These are phyloP conservation scores for Rubia yunnanensis DNA, from an alignment of 257 asterid genomes.

Conservation along the genomic window DNA sequence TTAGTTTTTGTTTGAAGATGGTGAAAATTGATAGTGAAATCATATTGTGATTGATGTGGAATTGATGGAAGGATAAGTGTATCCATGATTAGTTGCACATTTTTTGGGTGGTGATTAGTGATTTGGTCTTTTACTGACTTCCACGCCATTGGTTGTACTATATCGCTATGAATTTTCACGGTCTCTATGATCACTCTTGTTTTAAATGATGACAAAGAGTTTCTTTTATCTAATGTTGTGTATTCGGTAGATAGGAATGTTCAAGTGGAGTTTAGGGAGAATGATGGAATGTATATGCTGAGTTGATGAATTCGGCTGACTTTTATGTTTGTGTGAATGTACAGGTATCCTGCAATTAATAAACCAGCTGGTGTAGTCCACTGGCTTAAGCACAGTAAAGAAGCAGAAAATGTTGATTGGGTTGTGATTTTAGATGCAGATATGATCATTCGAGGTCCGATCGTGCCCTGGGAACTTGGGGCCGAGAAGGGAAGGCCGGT, in stretches of 20 bases:
- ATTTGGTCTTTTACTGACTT: too few relatives aligned
- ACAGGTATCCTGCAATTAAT: constrained; percentile 96
- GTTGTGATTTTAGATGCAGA: constrained; percentile 96
- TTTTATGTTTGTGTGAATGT: not conserved
- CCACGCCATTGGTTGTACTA: too few relatives aligned
- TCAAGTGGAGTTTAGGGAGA: too few relatives aligned
- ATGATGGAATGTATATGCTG: too few relatives aligned
- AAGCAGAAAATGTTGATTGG: constrained; percentile 95
- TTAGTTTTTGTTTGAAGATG: too few relatives aligned
- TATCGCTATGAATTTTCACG: too few relatives aligned
- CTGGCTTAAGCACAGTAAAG: constrained; percentile 88
- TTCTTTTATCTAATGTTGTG: not conserved
- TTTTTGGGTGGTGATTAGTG: too few relatives aligned
- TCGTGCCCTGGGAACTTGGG: constrained; percentile 97
- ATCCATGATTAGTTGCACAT: too few relatives aligned
- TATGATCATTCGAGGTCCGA: constrained; percentile 86
- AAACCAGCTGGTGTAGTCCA: constrained; percentile 95
- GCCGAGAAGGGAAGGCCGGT: constrained; percentile 92
- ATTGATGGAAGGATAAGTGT: too few relatives aligned
- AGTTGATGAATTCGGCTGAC: not conserved
- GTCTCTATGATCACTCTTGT: too few relatives aligned
- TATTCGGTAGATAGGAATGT: not conserved
- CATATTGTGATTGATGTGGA: too few relatives aligned
- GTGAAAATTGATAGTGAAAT: too few relatives aligned
- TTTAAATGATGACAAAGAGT: not conserved